These are phyloP conservation scores for Narthecium ossifragum DNA, from an alignment of 106 monocot species.

Conservation along the genomic window DNA sequence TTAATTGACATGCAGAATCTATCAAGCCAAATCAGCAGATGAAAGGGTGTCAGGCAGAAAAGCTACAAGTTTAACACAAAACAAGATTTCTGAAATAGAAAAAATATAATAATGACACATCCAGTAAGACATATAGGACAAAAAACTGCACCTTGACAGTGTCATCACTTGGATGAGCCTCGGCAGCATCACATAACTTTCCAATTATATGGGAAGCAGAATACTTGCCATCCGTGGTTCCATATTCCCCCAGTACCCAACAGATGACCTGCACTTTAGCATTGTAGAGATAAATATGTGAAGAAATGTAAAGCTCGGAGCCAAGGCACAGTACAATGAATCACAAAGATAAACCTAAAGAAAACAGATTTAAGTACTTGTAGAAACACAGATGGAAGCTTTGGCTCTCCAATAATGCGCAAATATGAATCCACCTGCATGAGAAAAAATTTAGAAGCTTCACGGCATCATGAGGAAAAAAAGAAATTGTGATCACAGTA, in stretches of 20 bases:
- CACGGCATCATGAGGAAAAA: too few relatives aligned
- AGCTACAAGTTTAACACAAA: too few relatives aligned
- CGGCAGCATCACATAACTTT: constrained; percentile 84
- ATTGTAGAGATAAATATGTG: neutral
- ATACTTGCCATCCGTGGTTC: constrained; percentile 90
- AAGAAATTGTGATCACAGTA: too few relatives aligned
- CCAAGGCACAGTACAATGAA: constrained; percentile 3
- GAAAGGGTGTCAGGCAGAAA: too few relatives aligned
- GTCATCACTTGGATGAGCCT: constrained; percentile 77
- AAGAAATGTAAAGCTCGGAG: constrained; percentile 5
- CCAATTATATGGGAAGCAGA: constrained; percentile 90
- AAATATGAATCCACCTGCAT: constrained; percentile 89
- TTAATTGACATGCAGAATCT: too few relatives aligned
- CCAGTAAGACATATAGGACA: neutral
- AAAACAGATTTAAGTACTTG: constrained; percentile 50
- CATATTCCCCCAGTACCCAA: constrained; percentile 98
- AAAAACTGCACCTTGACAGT: constrained; percentile 62
- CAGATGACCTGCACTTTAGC: constrained; percentile 77
- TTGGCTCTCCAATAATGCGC: constrained; percentile 85
- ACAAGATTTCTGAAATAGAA: too few relatives aligned
- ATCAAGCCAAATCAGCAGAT: too few relatives aligned
- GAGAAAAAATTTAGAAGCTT: constrained; percentile 3
- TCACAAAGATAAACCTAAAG: neutral
- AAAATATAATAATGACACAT: too few relatives aligned
- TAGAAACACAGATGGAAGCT: constrained; percentile 89